Evolutionary conservation across 2,329 filamentous ascomycete species (phyloP).

Genomic region (Colletotrichum sp.): DNA sequence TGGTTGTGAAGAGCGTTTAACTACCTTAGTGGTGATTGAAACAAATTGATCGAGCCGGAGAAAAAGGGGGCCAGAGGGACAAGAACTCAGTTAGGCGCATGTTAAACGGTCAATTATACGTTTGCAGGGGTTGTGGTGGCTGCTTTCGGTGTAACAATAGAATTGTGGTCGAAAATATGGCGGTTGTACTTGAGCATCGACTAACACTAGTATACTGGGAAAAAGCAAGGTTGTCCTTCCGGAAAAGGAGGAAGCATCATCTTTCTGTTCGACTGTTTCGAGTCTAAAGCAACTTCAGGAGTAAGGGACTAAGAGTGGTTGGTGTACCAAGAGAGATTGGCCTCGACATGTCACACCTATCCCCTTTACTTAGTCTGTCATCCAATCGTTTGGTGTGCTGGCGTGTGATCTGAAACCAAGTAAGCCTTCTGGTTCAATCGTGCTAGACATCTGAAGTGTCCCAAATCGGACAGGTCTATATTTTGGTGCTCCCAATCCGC

Average conservation of each 20-base stretch:
- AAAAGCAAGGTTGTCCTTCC: background rate
- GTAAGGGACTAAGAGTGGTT: background rate
- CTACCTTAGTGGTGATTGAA: background rate
- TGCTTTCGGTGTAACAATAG: background rate
- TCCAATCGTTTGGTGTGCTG: background rate
- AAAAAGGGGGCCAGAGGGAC: background rate
- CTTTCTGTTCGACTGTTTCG: background rate
- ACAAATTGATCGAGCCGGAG: background rate
- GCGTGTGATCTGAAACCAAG: background rate
- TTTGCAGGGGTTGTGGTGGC: background rate
- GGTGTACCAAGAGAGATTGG: no score
- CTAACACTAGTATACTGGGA: no score
- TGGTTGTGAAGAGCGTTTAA: background rate
- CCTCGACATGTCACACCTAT: no score
- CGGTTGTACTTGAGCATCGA: no score
- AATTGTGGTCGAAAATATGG: background rate
- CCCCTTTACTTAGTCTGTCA: no score
- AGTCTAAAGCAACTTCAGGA: background rate
- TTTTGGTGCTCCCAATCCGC: background rate
- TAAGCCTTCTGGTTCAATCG: background rate
- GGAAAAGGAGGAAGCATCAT: background rate
- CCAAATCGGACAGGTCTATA: background rate
- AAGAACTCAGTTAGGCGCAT: background rate
- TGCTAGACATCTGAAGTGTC: background rate
- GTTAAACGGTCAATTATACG: background rate